Evolutionary conservation across 2,329 filamentous ascomycete genomes (phyloP).

Genomic region (Capronia epimyces): DNA sequence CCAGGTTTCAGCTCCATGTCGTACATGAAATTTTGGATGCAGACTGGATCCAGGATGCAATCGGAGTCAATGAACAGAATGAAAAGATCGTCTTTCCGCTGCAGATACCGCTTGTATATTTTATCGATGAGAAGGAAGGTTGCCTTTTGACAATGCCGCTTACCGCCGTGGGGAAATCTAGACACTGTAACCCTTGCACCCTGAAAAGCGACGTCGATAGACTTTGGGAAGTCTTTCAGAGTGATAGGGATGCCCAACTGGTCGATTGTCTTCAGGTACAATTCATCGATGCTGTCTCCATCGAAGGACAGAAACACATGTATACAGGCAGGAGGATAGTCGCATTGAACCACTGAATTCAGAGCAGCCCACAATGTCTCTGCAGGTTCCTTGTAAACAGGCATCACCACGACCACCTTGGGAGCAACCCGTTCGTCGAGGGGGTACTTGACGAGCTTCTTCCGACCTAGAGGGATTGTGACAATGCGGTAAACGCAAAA

Average conservation of each 20-base stretch:
- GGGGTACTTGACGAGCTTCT: conserved; percentile 73
- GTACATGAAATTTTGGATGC: conserved; percentile 95
- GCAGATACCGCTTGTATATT: conserved; percentile 81
- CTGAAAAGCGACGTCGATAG: conserved; percentile 83
- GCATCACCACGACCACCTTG: conserved; percentile 95
- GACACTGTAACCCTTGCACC: conserved; percentile 82
- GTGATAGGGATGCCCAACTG: conserved; percentile 75
- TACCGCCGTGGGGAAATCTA: conserved; percentile 86
- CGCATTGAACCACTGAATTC: conserved; percentile 86
- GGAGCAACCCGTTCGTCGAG: conserved; percentile 81
- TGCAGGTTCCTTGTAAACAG: conserved; percentile 87
- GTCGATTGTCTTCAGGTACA: conserved; percentile 80
- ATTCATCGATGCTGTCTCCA: conserved; percentile 78
- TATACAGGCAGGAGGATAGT: conserved; percentile 86
- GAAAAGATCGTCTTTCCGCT: conserved; percentile 84
- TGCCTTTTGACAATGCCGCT: conserved; percentile 86
- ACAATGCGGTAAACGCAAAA: conserved; percentile 90
- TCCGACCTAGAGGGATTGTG: conserved; percentile 76
- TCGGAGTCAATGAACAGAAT: conserved; percentile 97
- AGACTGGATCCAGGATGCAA: conserved; percentile 85
- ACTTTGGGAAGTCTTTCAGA: conserved; percentile 73
- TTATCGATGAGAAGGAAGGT: conserved; percentile 92
- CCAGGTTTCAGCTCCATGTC: conserved; percentile 97
- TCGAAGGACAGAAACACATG: conserved; percentile 96
- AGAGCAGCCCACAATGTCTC: conserved; percentile 78